A percentile compares a stretch with the other conserved stretches of the same genome.
Conservation (phyloP, 192 early-diverging fungal species). For the Podochytrium sp. region DNA sequence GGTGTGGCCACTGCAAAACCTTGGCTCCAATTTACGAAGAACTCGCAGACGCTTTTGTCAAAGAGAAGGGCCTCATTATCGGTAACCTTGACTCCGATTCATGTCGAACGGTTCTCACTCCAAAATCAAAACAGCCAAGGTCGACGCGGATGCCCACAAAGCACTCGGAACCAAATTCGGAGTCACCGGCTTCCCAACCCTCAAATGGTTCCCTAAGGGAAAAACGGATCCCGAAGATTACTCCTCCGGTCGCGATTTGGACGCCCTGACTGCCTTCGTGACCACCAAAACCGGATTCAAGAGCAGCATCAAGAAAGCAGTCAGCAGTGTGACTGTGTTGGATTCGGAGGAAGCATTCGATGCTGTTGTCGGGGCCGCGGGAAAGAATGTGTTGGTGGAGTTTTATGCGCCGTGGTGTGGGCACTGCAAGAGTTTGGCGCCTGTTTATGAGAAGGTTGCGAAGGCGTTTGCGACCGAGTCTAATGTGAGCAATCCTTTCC, state of each 20-base stretch:
- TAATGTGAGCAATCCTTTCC: too few relatives aligned
- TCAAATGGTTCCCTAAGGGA: constrained; percentile 94
- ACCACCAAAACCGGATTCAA: constrained; percentile 78
- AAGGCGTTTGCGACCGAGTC: constrained; percentile 76
- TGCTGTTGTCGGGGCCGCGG: constrained; percentile 65
- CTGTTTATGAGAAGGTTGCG: constrained; percentile 90
- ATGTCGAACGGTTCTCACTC: neutral
- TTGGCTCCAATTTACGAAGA: constrained; percentile 69
- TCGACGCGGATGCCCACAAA: constrained; percentile 79
- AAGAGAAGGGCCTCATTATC: constrained; percentile 81
- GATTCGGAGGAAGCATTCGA: constrained; percentile 74
- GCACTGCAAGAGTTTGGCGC: constrained; percentile 82
- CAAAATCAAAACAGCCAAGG: constrained; percentile 52
- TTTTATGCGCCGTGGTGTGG: constrained; percentile 80
- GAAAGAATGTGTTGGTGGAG: constrained; percentile 82
- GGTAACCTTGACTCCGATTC: constrained; percentile 28
- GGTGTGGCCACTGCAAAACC: constrained; percentile 85
- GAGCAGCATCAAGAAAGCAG: constrained; percentile 71
- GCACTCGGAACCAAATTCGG: constrained; percentile 77
- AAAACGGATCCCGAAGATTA: constrained; percentile 79
- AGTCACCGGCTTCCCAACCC: constrained; percentile 81
- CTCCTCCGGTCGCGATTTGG: constrained; percentile 79
- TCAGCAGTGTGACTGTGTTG: constrained; percentile 69
- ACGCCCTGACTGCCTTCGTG: constrained; percentile 75
- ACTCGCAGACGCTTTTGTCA: constrained; percentile 75